These are phyloP conservation scores for Teratosphaeriaceae sp. DNA, from an alignment of 2,329 filamentous ascomycete species.

Conservation along the genomic window DNA sequence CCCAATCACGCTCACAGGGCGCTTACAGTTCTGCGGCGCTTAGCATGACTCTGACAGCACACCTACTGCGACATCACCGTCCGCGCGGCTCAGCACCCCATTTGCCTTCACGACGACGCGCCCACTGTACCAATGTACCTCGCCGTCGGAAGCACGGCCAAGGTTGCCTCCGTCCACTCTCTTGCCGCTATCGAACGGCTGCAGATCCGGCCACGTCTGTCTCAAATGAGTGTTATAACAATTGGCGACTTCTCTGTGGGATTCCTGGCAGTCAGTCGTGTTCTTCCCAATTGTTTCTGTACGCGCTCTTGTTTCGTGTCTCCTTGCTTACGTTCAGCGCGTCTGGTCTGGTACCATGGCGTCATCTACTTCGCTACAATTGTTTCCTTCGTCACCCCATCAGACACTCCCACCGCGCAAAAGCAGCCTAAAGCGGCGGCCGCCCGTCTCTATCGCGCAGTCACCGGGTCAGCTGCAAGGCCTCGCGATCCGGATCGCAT, in stretches of 20 bases:
- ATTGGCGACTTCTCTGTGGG: background rate
- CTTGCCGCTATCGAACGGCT: background rate
- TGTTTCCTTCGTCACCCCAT: slow-evolving; percentile 15
- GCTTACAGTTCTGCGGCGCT: slow-evolving; percentile 15
- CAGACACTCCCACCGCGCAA: slow-evolving; percentile 12
- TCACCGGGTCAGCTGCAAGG: slow-evolving; percentile 15
- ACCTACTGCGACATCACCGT: slow-evolving; percentile 1
- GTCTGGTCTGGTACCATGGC: slow-evolving; percentile 17
- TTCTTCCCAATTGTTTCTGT: background rate
- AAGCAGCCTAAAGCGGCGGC: slow-evolving; percentile 13
- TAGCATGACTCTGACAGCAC: slow-evolving; percentile 4
- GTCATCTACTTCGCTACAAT: slow-evolving; percentile 12
- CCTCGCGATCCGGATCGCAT: slow-evolving; percentile 22
- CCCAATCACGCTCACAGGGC: background rate
- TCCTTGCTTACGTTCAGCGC: slow-evolving; percentile 5
- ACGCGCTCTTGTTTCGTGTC: slow-evolving; percentile 7
- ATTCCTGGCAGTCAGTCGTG: background rate
- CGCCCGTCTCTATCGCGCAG: slow-evolving; percentile 4
- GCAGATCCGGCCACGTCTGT: background rate
- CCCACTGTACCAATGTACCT: slow-evolving; percentile 8
- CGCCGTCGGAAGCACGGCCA: slow-evolving; percentile 11
- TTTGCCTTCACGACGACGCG: slow-evolving; percentile 14
- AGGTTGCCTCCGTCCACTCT: slow-evolving; percentile 5
- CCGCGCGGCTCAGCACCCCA: slow-evolving; percentile 20
- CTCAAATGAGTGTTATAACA: slow-evolving; percentile 4